Evolutionary conservation across 176 grass and related monocot genomes (phyloP), one percentile per base, ranked within the genome.

Genomic region (Hordeum marinum): DNA sequence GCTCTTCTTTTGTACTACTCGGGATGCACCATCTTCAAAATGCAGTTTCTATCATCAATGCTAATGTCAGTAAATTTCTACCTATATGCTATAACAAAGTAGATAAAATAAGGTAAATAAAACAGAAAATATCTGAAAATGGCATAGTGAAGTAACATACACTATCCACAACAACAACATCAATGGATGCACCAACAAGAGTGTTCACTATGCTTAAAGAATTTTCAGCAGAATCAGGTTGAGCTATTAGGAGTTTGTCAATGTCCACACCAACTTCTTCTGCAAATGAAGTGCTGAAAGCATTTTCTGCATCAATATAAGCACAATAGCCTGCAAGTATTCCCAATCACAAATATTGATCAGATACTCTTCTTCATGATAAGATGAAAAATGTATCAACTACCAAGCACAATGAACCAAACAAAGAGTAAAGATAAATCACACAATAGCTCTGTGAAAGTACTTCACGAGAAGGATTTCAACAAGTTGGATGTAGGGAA

Each of bases 281-380:
- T 4, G 89, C 93, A 78, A 98, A 83, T 75, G 82, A 90, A 58
- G 90, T 86, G 82, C 91, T 79, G 58, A 98, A 90, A 75, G 91
- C 91, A 86, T 95, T 95, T 86, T 98, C 96, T 48, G 81, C 89
- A 92, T 98, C 96, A 82, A 98, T 69, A 88, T 98, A 98, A 81
- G 96, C 96, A 66, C 96, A 98, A 39, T 75, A 82, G 75, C 96
- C 96, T 98, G 83, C 71, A 94, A 89, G 75, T 70, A 82, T 63
- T 77, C 64, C 68, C 31, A 87, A 70, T 78, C 29, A 77, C 11
- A 63, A 79, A 45, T 72, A 21, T 2, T 43, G 80, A 87, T 92
- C 17, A 86, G 75, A 58, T 58, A 78, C 42, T n/a, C 13, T 21
- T 6, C 6, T 77, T 58, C 32, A 43, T n/a, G 10, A 52, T 85